Evolutionary conservation across 768 basidiomycete genomes (phyloP).

Genomic region (Mycena alexandri): DNA sequence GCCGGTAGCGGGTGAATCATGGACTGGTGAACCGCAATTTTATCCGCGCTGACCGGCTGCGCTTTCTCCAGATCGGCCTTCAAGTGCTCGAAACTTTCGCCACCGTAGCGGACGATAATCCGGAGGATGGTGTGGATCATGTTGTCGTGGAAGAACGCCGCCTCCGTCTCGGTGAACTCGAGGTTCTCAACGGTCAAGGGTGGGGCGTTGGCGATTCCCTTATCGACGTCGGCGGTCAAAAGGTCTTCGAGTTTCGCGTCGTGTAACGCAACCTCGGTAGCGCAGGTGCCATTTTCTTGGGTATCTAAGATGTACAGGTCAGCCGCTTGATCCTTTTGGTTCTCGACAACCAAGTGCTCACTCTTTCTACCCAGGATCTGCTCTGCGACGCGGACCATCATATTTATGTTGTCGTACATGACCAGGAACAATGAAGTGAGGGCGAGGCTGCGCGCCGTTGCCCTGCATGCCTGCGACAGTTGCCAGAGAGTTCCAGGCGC

Average conservation of each 20-base stretch:
- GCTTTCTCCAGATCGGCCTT: constrained; percentile 15
- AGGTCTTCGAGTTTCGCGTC: constrained; percentile 37
- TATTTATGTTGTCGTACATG: constrained; percentile 49
- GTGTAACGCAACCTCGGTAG: constrained; percentile 39
- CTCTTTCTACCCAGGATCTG: constrained; percentile 43
- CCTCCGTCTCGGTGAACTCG: constrained; percentile 33
- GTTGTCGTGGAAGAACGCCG: constrained; percentile 1
- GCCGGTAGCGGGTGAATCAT: neutral
- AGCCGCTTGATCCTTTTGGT: neutral
- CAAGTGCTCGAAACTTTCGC: constrained; percentile 22
- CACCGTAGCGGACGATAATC: constrained; percentile 37
- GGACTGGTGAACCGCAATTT: constrained; percentile 29
- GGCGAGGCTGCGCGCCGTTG: constrained; percentile 25
- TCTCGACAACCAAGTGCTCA: constrained; percentile 8
- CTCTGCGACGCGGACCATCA: constrained; percentile 42
- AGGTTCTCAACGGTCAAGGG: constrained; percentile 39
- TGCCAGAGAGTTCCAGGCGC: neutral
- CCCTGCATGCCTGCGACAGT: constrained; percentile 5
- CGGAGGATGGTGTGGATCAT: constrained; percentile 32
- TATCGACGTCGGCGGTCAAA: constrained; percentile 33
- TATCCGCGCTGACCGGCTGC: constrained; percentile 26
- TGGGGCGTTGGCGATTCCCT: constrained; percentile 34
- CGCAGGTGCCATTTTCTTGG: constrained; percentile 45
- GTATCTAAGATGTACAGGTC: neutral
- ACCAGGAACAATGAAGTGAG: neutral